These are phyloP conservation scores for Lentinula guzmanii DNA, from an alignment of 768 basidiomycete species.

Conservation along the genomic window DNA sequence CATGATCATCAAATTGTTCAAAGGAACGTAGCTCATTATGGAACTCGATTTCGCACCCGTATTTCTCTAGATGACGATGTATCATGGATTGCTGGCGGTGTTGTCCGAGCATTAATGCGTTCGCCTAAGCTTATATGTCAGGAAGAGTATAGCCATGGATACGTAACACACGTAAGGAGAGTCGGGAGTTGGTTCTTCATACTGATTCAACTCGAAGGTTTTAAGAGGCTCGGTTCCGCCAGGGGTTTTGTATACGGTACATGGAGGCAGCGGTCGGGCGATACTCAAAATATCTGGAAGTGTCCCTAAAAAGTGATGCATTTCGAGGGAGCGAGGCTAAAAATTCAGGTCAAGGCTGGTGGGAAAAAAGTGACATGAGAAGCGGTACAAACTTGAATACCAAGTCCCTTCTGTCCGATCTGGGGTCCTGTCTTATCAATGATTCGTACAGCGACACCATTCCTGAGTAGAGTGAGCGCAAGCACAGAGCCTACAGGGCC, in stretches of 20 bases:
- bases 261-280: neutral
- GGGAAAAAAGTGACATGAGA: too few relatives aligned
- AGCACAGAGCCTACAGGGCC: slow-evolving; percentile 8
- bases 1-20: slow-evolving; percentile 18
- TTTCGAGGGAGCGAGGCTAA: slow-evolving; percentile 12
- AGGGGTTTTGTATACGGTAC: neutral
- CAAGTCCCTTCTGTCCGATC: slow-evolving; percentile 6
- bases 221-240: slow-evolving; percentile 2
- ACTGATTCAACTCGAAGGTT: neutral
- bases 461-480: slow-evolving; percentile 7
- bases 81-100: slow-evolving; percentile 13
- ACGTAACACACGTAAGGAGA: slow-evolving; percentile 18
- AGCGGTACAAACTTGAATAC: slow-evolving; percentile 2
- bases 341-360: neutral
- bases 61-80: slow-evolving; percentile 7
- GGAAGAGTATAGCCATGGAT: neutral
- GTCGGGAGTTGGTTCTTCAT: slow-evolving; percentile 17
- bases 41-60: slow-evolving; percentile 15
- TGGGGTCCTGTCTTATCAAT: slow-evolving; percentile 4
- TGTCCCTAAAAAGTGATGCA: slow-evolving; percentile 21
- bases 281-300: slow-evolving; percentile 14
- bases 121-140: neutral
- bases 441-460: slow-evolving; percentile 8
- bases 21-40: slow-evolving; percentile 23
- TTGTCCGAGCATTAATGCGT: slow-evolving; percentile 5